A percentile compares a stretch with the other conserved stretches of the same genome.
phyloP scores from a whole-genome alignment of 1,284 basidiomycete species.

The Ustilago loliicola region DNA sequence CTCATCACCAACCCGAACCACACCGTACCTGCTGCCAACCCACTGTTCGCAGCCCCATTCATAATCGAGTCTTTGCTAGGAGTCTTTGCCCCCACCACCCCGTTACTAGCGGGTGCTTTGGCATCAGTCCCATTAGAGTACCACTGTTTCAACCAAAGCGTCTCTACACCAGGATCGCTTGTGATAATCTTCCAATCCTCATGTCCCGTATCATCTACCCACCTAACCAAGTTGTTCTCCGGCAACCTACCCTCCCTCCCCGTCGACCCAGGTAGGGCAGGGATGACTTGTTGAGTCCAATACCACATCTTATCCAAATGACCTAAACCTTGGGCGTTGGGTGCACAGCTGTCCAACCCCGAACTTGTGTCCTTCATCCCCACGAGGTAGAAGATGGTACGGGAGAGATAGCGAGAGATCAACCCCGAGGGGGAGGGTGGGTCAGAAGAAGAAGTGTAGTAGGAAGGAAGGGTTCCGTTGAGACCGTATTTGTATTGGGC shows the following conservation, averaged over 20 bases:
- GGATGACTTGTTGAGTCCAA: conserved; percentile 58
- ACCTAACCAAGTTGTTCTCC: conserved; percentile 34
- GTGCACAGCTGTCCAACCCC: conserved; percentile 50
- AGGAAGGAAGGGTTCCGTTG: conserved; percentile 56
- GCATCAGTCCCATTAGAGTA: conserved; percentile 41
- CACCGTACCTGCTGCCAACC: neutral
- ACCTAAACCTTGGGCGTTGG: conserved; percentile 54
- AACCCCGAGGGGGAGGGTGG: conserved; percentile 16
- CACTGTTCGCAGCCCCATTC: neutral
- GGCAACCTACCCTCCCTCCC: conserved; percentile 43
- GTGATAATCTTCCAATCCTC: conserved; percentile 56
- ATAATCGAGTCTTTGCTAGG: conserved; percentile 3
- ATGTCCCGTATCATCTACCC: conserved; percentile 49
- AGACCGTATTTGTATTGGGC: conserved; percentile 68
- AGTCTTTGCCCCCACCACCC: conserved; percentile 20
- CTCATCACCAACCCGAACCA: neutral
- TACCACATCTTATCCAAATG: conserved; percentile 63
- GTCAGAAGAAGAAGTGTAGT: conserved; percentile 24
- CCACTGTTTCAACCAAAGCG: conserved; percentile 59
- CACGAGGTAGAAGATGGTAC: conserved; percentile 59
- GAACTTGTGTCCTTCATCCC: conserved; percentile 47
- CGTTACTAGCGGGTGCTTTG: conserved; percentile 19
- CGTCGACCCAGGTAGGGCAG: conserved; percentile 50
- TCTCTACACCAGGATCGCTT: conserved; percentile 57
- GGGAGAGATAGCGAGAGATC: conserved; percentile 40